Evolutionary conservation across 305 asterid genomes (phyloP).

Genomic region (Fraxinus ornus): DNA sequence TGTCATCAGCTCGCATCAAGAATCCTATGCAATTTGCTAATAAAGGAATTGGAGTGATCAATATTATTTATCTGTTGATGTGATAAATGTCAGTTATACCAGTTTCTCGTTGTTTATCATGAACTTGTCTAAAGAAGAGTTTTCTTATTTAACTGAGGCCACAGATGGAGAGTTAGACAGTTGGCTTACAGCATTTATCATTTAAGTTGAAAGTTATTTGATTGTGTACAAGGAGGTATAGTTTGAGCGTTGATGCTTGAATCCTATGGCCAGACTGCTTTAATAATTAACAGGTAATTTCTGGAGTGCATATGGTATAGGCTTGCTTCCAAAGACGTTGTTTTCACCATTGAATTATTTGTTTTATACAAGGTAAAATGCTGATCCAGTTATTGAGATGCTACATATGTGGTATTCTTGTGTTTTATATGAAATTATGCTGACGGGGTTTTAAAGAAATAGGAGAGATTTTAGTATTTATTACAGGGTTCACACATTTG

Average conservation of each 20-base stretch:
- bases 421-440: neutral
- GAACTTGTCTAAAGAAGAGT: neutral
- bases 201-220: neutral
- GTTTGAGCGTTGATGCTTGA: neutral
- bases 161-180: neutral
- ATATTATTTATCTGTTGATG: neutral
- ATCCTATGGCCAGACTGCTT: neutral
- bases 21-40: neutral
- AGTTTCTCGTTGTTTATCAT: neutral
- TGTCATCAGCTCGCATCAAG: neutral
- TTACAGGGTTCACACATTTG: neutral
- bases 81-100: neutral
- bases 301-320: neutral
- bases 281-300: neutral
- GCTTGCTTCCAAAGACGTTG: neutral
- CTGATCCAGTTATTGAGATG: neutral
- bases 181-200: neutral
- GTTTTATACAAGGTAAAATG: neutral
- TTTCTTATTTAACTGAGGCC: neutral
- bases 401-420: neutral
- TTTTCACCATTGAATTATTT: neutral
- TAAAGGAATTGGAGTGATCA: neutral
- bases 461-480: neutral
- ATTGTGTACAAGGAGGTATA: neutral
- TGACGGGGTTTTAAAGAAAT: neutral